Conservation (phyloP, 176 grass and related monocot species). For the Bonia amplexicaulis region DNA sequence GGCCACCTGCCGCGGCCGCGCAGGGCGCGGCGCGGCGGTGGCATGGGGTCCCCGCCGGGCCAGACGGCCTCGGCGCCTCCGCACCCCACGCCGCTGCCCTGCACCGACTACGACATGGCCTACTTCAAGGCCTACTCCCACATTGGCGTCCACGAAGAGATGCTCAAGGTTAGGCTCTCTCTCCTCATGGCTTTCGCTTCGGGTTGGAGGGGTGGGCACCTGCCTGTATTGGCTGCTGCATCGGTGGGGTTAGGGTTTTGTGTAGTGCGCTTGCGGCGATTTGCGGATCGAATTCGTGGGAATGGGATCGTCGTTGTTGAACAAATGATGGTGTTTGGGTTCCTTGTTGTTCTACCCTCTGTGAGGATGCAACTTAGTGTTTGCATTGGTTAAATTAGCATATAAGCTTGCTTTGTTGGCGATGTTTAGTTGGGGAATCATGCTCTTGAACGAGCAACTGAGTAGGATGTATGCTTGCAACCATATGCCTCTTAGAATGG, state of each 20-base stretch:
- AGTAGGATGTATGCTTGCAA: not conserved
- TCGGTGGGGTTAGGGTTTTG: slow-evolving; percentile 31
- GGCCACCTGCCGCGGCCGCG: slow-evolving; percentile 49
- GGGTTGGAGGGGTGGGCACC: not conserved
- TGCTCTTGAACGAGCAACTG: not conserved
- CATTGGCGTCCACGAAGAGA: slow-evolving; percentile 90
- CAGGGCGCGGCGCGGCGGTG: slow-evolving; percentile 45
- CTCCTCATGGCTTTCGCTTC: not conserved
- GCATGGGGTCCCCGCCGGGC: not conserved
- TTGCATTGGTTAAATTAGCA: not conserved
- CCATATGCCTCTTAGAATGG: not conserved
- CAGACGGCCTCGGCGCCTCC: not conserved
- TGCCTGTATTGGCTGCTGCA: not conserved
- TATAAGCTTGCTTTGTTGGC: not conserved
- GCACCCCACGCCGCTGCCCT: slow-evolving; percentile 46
- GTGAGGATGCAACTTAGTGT: not conserved
- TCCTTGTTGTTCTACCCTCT: not conserved
- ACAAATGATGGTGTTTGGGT: not conserved
- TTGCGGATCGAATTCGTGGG: slow-evolving; percentile 19
- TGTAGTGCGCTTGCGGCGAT: not conserved
- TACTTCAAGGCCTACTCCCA: slow-evolving; percentile 94
- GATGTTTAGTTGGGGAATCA: not conserved
- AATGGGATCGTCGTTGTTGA: not conserved
- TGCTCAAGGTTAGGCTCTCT: slow-evolving; percentile 67
- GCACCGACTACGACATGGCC: slow-evolving; percentile 79